Base-by-base conservation (phyloP, 352 stramenopile species). In the Phytophthora ohioensis region DNA sequence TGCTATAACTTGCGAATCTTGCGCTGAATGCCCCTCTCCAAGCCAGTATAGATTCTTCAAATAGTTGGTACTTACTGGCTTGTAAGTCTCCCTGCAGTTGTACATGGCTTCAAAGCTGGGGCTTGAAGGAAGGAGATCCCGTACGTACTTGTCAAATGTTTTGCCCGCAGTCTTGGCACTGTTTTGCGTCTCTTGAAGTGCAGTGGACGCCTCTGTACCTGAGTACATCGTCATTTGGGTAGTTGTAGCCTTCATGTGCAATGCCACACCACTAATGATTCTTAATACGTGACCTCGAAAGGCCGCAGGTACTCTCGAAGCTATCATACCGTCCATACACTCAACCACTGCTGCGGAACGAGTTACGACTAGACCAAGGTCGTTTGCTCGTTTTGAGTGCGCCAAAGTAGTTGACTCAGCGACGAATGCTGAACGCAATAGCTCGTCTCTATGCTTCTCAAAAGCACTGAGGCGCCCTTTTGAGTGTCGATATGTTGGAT, bases 221-320 rank as follows among this genome's bases (percentile, higher is more conserved):
- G 34, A 46, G n/a, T 57, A 46, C 51, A 57, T 57, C 32, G 32
- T 3, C 51, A 46, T 57, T 46, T 57, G 51, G 30, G 51, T 45
- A 31, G 51, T 17, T 27, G 39, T 30, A 52, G 11, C 17, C 41
- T 53, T 47, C 15, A 62, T 6, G 13, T 53, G 30, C 55, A 31
- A 13, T 11, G 42, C 55, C 3, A 31, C 55, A 34, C 53, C 31
- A 39, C 6, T n/a, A n/a, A 27, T 51, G 2, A 61, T 21, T 9
- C 11, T 7, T 27, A 62, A 31, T 11, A 53, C 31, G 0, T 4
- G n/a, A 5, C 21, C 39, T 62, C 55, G 11, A 6, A 34, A 7
- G 9, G 11, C 3, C 4, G 55, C 12, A 10, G 39, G 42, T 10
- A 62, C 39, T 7, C 17, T 43, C 21, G 31, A 7, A 42, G 55